Conservation (phyloP, 805 yeast species). For the Cyberlindnera euphorbiae region DNA sequence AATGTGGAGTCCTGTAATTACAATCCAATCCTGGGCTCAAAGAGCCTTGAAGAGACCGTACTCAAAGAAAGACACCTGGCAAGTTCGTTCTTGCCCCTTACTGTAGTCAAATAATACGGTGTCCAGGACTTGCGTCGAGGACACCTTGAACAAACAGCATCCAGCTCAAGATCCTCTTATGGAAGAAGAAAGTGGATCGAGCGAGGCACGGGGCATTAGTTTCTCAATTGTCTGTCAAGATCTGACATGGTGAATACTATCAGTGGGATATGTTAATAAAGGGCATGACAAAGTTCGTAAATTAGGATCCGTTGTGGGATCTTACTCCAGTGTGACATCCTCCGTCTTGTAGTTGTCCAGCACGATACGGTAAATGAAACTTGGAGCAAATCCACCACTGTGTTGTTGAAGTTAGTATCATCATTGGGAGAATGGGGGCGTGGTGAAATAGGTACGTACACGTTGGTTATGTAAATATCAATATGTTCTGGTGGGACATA, state of each 20-base stretch:
- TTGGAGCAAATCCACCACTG: constrained; percentile 90
- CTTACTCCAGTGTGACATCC: constrained; percentile 59
- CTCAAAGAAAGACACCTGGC: constrained; percentile 50
- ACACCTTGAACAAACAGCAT: constrained; percentile 33
- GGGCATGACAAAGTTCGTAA: background rate
- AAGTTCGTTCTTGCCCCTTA: constrained; percentile 46
- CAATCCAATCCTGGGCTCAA: constrained; percentile 25
- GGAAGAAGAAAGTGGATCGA: constrained; percentile 36
- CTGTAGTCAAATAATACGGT: too few relatives aligned
- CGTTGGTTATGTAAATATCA: constrained; percentile 89
- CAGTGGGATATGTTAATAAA: background rate
- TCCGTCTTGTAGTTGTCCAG: constrained; percentile 88
- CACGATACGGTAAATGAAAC: constrained; percentile 91
- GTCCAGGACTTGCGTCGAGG: too few relatives aligned
- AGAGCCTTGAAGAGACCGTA: constrained; percentile 42
- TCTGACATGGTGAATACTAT: too few relatives aligned
- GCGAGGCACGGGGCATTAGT: constrained; percentile 57
- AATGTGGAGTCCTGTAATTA: constrained; percentile 26
- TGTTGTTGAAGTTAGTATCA: constrained; percentile 10
- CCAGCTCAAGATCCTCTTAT: constrained; percentile 57
- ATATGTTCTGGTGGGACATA: constrained; percentile 92
- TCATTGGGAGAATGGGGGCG: background rate
- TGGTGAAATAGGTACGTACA: constrained; percentile 32
- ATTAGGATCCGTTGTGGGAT: background rate
- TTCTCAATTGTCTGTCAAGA: too few relatives aligned